Base-by-base conservation (phyloP, 179 eudicot species). In the Nepenthes alata region DNA sequence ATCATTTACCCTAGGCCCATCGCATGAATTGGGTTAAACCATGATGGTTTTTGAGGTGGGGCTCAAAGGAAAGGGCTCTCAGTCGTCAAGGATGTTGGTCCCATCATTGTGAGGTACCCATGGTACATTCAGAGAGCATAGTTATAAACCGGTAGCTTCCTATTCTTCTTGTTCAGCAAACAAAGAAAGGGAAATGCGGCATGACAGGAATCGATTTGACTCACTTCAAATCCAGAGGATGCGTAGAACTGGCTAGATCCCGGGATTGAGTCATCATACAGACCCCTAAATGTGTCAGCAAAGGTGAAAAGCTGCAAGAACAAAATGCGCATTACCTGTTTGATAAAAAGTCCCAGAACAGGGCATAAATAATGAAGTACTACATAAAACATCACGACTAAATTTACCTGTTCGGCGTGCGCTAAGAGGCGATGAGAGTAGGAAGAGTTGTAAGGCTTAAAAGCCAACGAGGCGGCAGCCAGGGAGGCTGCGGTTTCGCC, bases 401-500 rank as follows among this genome's bases (percentile, higher is more conserved):
- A 25, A 48, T 4, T 52, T 38, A 87, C 97, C 84, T 87, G 90
- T 61, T 82, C 74, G 10, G 98, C 89, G 62, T 91, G 98, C 1
- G 71, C 69, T 37, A 84, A 53, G 9, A 88, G 95, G 25, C 76
- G 66, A 11, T 11, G 25, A 55, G 96, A 78, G 64, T 88, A 91
- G 34, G 89, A 76, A 13, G 96, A 78, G 64, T 91, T 77, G 69
- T 82, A 84, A 47, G 84, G 88, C 59, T 37, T 61, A 76, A 91
- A 89, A 44, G 91, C 98, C 48, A 91, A 52, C 16, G 87, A 70
- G 8, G 98, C 81, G 3, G 96, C 87, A 41, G 95, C 96, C 15
- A 91, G 60, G 14, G 98, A 91, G 11, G 98, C 98, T 0, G 96
- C 96, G 0, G 96, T 86, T 78, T 91, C 98, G 4, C 75, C 96